Conservation (phyloP, 176 grass and related monocot species). For the Musa acuminata region DNA sequence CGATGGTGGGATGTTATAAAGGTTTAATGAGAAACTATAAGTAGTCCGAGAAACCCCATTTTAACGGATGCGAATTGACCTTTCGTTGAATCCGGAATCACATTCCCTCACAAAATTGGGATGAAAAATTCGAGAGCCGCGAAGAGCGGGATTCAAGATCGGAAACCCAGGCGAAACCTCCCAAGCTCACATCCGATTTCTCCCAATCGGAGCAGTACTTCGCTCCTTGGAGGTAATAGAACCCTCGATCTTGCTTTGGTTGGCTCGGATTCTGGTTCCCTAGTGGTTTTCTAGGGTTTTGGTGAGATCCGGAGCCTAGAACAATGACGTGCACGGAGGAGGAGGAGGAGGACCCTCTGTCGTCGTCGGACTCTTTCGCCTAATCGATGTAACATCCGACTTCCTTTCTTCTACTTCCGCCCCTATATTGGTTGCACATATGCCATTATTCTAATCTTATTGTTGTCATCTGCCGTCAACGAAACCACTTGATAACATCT, state of each 20-base stretch:
- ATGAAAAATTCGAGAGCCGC: background rate
- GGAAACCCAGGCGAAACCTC: background rate
- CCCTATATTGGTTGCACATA: too few species aligned
- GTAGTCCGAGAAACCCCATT: too few species aligned
- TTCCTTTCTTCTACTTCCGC: background rate
- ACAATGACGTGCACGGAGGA: background rate
- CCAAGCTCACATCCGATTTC: too few species aligned
- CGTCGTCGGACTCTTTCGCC: background rate
- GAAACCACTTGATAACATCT: too few species aligned
- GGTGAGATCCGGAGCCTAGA: background rate
- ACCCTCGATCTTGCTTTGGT: background rate
- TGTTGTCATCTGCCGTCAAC: too few species aligned
- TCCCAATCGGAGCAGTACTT: background rate
- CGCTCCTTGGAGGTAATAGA: background rate
- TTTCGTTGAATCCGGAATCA: conserved; percentile 1
- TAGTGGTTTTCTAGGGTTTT: background rate
- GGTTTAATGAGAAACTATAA: too few species aligned
- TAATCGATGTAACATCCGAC: background rate
- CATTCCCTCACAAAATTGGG: background rate
- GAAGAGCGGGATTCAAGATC: background rate
- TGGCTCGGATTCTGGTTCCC: too few species aligned
- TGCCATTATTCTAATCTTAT: too few species aligned
- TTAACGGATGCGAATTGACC: too few species aligned
- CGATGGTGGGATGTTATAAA: too few species aligned
- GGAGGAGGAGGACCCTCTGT: background rate